Percentiles rank a stretch among this genome's conserved stretches.
Evolutionary conservation across 176 grass and related monocot species (phyloP).

Genomic region (Oryza punctata): DNA sequence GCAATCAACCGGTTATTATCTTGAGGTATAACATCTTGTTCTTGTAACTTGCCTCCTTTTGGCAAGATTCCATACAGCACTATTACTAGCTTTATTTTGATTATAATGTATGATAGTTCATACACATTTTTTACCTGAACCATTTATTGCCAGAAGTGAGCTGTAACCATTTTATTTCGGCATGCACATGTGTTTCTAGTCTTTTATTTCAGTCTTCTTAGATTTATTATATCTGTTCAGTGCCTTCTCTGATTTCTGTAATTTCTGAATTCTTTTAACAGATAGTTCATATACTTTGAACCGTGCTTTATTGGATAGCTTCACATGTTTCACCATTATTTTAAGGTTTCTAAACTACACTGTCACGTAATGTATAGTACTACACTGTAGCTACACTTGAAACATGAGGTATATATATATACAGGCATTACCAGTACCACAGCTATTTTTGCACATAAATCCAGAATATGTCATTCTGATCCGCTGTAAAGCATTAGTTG

Average conservation of each 20-base stretch:
- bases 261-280: conserved; percentile 1
- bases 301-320: neutral
- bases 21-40: neutral
- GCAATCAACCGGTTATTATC: neutral
- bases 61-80: neutral
- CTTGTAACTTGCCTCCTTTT: neutral
- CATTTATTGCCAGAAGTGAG: neutral
- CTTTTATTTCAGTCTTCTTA: neutral
- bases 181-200: neutral
- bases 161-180: neutral
- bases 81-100: neutral
- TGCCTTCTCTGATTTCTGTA: neutral
- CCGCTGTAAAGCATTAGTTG: neutral
- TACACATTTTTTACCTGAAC: neutral
- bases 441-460: neutral
- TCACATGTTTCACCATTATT: neutral
- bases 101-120: neutral
- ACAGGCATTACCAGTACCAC: neutral
- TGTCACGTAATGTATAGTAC: neutral
- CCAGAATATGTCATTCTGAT: neutral
- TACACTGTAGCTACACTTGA: neutral
- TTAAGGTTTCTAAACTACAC: neutral
- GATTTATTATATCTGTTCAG: conserved; percentile 21
- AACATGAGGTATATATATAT: neutral
- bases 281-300: conserved; percentile 1